Evolutionary conservation across 352 stramenopile genomes (phyloP), one percentile per base, ranked within the genome.

Genomic region (Phytopythium ostracodes): DNA sequence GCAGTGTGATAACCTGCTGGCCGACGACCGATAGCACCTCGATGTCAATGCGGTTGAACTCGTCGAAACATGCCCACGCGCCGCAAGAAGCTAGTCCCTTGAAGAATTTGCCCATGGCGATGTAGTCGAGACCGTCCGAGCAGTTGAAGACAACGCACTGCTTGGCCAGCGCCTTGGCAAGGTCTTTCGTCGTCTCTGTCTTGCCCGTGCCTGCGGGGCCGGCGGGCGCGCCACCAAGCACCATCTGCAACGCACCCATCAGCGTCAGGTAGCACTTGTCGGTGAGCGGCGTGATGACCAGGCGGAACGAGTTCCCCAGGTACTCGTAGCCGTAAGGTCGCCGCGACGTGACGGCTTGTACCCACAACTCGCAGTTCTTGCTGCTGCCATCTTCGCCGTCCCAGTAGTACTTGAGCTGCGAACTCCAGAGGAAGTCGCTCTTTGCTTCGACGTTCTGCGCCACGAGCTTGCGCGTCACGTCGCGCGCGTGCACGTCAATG

Each of bases 21-120:
- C 84, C 87, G 50, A 95, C 89, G 56, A 95, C 87, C 0, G 85
- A 94, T 25, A 95, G 46, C 22, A 96, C 89, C 68, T 98, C 94
- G 33, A 98, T 97, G 51, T 98, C 96, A 64, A 98, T 98, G 17
- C 94, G 91, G 63, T 98, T 98, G 72, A 98, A 98, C 78, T 98
- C 94, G 50, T 98, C 94, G 53, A 98, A 98, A 64, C 94, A 98
- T 9, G 92, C 92, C 94, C 94, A 98, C 0, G 94, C 94, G 2
- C 94, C 94, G 62, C 90, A 98, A 0, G 88, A 89, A 25, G 93
- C 94, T 0, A 98, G 71, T 0, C 94, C 85, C 53, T 94, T 94
- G 70, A 97, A 98, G 68, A 97, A 98, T 62, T 97, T 97, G 17
- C 87, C 93, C 94, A 98, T 98, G 4, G 91, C 92, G 54, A 98